Conservation (phyloP, 2,329 filamentous ascomycete species). For the Trichoderma breve region DNA sequence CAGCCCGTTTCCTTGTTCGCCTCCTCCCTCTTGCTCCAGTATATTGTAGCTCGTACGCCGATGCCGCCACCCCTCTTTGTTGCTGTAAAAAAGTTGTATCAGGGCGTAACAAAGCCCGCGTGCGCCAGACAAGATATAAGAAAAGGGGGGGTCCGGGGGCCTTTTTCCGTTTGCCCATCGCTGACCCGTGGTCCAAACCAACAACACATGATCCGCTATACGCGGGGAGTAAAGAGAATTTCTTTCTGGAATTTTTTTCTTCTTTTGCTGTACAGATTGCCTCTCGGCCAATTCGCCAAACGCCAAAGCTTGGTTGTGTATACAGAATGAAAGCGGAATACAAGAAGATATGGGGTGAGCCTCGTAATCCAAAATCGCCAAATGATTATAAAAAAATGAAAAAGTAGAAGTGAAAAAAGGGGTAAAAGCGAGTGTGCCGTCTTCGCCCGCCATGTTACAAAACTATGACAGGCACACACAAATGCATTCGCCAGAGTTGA, state of each 20-base stretch:
- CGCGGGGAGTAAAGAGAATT: conserved; percentile 6
- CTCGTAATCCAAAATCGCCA: conserved; percentile 22
- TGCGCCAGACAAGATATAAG: background rate
- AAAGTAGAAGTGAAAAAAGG: background rate
- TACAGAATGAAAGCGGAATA: conserved; percentile 22
- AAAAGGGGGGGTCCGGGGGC: background rate
- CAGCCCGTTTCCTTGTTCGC: background rate
- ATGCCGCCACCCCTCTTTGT: conserved; percentile 13
- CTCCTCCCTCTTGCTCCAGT: background rate
- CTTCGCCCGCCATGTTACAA: background rate
- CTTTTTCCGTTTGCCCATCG: background rate
- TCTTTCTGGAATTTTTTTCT: background rate
- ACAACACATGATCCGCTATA: conserved; percentile 1
- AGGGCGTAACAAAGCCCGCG: conserved; percentile 1
- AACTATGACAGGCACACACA: background rate
- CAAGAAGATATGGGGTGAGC: conserved; percentile 1
- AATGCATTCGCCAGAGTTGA: conserved; percentile 23
- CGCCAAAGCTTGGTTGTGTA: conserved; percentile 33
- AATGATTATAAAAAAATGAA: conserved; percentile 18
- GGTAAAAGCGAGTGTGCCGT: conserved; percentile 3
- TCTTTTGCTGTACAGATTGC: conserved; percentile 22
- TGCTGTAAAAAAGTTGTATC: background rate
- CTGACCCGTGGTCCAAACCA: background rate
- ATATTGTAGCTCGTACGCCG: conserved; percentile 9
- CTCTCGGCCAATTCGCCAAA: conserved; percentile 30